These are phyloP conservation scores for Alternaria longipes DNA, from an alignment of 2,329 filamentous ascomycete genomes.

Conservation along the genomic window DNA sequence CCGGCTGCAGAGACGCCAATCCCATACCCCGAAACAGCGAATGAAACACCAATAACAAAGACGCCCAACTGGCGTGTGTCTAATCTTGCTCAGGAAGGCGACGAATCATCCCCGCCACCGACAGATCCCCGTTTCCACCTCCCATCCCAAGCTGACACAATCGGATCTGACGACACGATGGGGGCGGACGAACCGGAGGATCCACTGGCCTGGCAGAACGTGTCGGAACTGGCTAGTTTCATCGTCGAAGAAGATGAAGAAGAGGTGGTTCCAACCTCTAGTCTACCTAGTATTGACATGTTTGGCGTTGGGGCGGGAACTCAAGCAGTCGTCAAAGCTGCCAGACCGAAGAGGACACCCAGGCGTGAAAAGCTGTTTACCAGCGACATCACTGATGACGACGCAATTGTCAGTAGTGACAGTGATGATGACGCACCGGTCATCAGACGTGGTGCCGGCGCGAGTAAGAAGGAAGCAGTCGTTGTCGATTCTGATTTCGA, in stretches of 20 bases:
- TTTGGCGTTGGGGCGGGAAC: conserved; percentile 44
- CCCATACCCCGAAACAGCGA: conserved; percentile 19
- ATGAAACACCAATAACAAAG: conserved; percentile 26
- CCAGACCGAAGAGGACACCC: conserved; percentile 29
- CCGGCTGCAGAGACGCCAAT: conserved; percentile 30
- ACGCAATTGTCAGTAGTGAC: conserved; percentile 47
- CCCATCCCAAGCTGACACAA: conserved; percentile 50
- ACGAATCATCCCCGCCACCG: conserved; percentile 50
- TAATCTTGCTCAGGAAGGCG: conserved; percentile 44
- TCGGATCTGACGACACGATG: conserved; percentile 57
- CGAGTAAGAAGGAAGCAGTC: conserved; percentile 27
- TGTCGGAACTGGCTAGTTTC: conserved; percentile 58
- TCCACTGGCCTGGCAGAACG: conserved; percentile 52
- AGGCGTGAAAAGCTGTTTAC: conserved; percentile 47
- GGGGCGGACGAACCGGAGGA: conserved; percentile 51
- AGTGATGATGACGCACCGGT: conserved; percentile 40
- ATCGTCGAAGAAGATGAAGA: conserved; percentile 56
- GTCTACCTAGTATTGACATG: conserved; percentile 41
- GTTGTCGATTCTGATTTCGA: conserved; percentile 39
- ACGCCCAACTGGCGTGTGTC: conserved; percentile 40
- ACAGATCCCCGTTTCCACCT: conserved; percentile 51
- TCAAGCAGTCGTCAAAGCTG: conserved; percentile 43
- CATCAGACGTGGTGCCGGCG: conserved; percentile 15
- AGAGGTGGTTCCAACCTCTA: conserved; percentile 42
- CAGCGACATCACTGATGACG: conserved; percentile 46